Evolutionary conservation across 1,284 basidiomycete species (phyloP), one percentile per base, ranked within the genome.

Genomic region (Ganoderma leucocontextum): DNA sequence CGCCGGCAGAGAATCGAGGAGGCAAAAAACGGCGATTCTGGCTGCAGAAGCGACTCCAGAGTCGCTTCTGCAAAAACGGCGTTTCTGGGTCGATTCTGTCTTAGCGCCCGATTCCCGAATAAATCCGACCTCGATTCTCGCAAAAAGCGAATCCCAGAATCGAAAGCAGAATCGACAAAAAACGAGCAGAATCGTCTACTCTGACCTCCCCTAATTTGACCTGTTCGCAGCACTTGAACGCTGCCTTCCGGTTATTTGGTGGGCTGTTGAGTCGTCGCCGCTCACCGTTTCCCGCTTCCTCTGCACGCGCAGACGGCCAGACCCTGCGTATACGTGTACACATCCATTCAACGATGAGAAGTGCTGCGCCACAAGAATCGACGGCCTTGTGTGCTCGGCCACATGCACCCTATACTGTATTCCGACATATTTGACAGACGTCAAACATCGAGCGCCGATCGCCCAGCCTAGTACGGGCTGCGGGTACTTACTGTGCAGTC

Each of bases 311-410:
- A 49, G 47, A 2, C 25, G n/a, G 22, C 47, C 47, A 25, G 22
- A 25, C 47, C 22, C 22, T 25, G 8, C 9, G 39, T 41, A 41
- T 41, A 13, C n/a, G 9, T 29, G 10, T 49, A 25, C n/a, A 4
- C 22, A 25, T 49, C 12, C 47, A 25, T 2, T 49, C 47, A 10
- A 25, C n/a, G 29, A 49, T 25, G 47, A 25, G 47, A 12, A 13
- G 47, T 49, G 22, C 47, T 49, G 47, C 22, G 47, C 47, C 44
- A 47, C 44, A 47, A 22, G 47, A 12, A 49, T 49, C 47, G 47
- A 25, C 47, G 10, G 10, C 2, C 47, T 49, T 22, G 19, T 10
- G 19, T 10, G 12, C n/a, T 13, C 25, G 22, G 47, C 10, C 47
- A 25, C 47, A 49, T 49, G 47, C 22, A 4, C 44, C 44, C 9